Base-by-base conservation (phyloP, 177 flowering plant genomes). In the Vitis hybrid region DNA sequence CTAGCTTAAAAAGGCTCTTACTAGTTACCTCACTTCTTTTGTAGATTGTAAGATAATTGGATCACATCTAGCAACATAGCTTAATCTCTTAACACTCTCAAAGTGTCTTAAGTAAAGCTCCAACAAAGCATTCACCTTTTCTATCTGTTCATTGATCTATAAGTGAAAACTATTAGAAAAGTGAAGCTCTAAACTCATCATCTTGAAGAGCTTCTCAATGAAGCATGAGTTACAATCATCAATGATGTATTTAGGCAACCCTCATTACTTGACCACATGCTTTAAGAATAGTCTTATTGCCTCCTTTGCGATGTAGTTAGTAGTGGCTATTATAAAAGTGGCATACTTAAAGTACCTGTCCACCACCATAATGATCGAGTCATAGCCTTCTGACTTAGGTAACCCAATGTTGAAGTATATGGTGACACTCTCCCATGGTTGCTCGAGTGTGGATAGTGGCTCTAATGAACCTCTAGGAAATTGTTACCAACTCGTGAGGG, bases 121-220 rank as follows among this genome's bases (percentile, higher is more conserved):
- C 26, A 68, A 26, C 5, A 69, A 10, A 3, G 65, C 59, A 34
- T 69, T 74, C 18, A 65, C 48, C 10, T 53, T 45, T 31, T 74
- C 65, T 4, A 65, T 74, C 1, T 74, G 20, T 13, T 60, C 77
- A 69, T 69, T 59, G 1, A 20, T 45, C 29, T 74, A 69, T 11
- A 26, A 73, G 52, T 74, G 34, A n/a, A 63, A 22, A 34, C 66
- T 68, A 1, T 68, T 74, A 2, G 71, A 73, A 54, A 73, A 73
- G 49, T 73, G 34, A 10, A 51, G 49, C 9, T 29, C 48, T 1
- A 65, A 61, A 1, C 58, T 63, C 22, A 65, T 18, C 14, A 69
- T 3, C 15, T 19, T 57, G 66, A 74, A 69, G 4, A 69, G 29
- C n/a, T 65, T 49, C 5, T 66, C 31, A 31, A 61, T 74, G 26